Conservation (phyloP, 2,329 filamentous ascomycete species). For the Epichloe coenophiala region DNA sequence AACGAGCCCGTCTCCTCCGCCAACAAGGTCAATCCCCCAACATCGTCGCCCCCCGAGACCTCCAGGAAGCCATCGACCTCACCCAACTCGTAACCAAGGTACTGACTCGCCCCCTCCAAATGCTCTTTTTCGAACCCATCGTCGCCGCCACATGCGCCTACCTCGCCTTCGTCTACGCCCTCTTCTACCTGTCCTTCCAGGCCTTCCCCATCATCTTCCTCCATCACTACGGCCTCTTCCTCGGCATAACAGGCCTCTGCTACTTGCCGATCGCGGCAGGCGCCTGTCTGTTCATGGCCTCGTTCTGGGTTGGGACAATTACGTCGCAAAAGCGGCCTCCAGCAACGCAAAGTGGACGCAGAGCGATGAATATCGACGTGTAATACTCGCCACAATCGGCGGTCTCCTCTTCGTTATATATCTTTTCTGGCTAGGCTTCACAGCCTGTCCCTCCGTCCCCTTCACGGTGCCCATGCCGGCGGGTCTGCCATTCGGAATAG, state of each 20-base stretch:
- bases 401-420: slow-evolving; percentile 47
- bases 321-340: slow-evolving; percentile 38
- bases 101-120: slow-evolving; percentile 55
- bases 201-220: slow-evolving; percentile 61
- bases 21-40: slow-evolving; percentile 35
- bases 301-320: slow-evolving; percentile 57
- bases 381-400: slow-evolving; percentile 59
- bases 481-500: slow-evolving; percentile 47
- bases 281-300: slow-evolving; percentile 39
- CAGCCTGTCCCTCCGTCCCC: slow-evolving; percentile 30
- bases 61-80: slow-evolving; percentile 40
- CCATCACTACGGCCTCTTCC: slow-evolving; percentile 47
- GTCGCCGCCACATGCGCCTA: slow-evolving; percentile 58
- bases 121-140: slow-evolving; percentile 60
- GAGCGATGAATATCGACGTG: slow-evolving; percentile 52
- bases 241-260: slow-evolving; percentile 50
- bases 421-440: slow-evolving; percentile 51
- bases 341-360: slow-evolving; percentile 41
- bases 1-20: slow-evolving; percentile 42
- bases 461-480: slow-evolving; percentile 46
- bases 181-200: slow-evolving; percentile 62
- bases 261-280: slow-evolving; percentile 59
- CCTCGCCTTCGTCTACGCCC: slow-evolving; percentile 54
- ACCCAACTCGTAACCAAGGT: slow-evolving; percentile 54
- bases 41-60: slow-evolving; percentile 47